phyloP scores from a whole-genome alignment of 2,329 filamentous ascomycete species.

The Aspergillus brasiliensis region DNA sequence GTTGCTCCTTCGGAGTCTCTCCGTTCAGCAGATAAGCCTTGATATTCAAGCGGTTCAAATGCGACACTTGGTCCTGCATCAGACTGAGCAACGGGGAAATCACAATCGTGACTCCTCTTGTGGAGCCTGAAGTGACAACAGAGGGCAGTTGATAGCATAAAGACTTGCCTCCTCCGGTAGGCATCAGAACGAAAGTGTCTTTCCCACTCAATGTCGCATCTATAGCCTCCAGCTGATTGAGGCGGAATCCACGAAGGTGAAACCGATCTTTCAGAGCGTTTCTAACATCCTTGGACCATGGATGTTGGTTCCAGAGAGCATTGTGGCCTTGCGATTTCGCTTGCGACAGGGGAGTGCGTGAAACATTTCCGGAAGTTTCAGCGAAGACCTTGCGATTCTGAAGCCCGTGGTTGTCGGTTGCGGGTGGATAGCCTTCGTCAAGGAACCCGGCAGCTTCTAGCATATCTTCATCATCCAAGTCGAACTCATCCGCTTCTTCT shows the following conservation, averaged over 20 bases:
- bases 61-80: constrained; percentile 95
- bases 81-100: constrained; percentile 92
- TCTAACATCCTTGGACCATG: constrained; percentile 87
- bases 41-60: constrained; percentile 73
- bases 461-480: constrained; percentile 49
- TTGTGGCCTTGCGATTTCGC: constrained; percentile 37
- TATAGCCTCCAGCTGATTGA: constrained; percentile 92
- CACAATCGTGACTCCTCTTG: constrained; percentile 82
- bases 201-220: constrained; percentile 86
- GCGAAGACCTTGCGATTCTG: constrained; percentile 41
- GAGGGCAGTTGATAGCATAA: constrained; percentile 95
- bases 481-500: constrained; percentile 42
- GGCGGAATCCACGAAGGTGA: constrained; percentile 80
- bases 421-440: constrained; percentile 28
- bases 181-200: constrained; percentile 96
- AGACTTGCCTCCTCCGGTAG: constrained; percentile 94
- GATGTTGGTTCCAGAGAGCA: constrained; percentile 59
- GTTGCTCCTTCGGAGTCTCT: constrained; percentile 66
- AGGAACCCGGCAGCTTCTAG: constrained; percentile 45
- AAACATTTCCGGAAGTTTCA: constrained; percentile 45
- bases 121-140: constrained; percentile 77
- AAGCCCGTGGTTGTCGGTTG: constrained; percentile 15
- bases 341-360: constrained; percentile 31
- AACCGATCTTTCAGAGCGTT: constrained; percentile 80
- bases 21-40: constrained; percentile 81